Evolutionary conservation across 2,329 filamentous ascomycete species (phyloP).

Genomic region (Pseudomassariella vexata): DNA sequence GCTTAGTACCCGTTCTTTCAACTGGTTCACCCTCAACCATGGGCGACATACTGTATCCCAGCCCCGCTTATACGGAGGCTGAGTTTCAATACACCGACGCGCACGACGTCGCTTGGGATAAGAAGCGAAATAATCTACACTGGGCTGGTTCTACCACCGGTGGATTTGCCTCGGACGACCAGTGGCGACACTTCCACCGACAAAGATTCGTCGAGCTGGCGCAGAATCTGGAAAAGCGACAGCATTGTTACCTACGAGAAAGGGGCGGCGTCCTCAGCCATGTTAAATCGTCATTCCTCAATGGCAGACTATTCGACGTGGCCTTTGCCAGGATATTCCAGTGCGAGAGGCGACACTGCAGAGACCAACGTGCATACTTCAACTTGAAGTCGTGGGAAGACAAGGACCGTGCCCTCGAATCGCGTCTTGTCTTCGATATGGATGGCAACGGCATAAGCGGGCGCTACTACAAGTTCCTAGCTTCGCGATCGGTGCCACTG

Average conservation of each 20-base stretch:
- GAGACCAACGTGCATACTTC: conserved; percentile 27
- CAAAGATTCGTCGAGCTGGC: conserved; percentile 37
- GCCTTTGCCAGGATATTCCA: conserved; percentile 40
- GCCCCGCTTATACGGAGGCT: conserved; percentile 39
- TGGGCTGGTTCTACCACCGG: conserved; percentile 54
- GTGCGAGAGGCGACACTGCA: conserved; percentile 31
- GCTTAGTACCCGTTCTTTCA: conserved; percentile 40
- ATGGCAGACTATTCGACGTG: conserved; percentile 34
- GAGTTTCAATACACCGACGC: conserved; percentile 33
- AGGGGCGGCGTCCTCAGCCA: conserved; percentile 11
- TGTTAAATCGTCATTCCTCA: conserved; percentile 24
- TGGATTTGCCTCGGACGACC: conserved; percentile 26
- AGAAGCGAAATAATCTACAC: conserved; percentile 46
- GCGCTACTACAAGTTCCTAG: conserved; percentile 44
- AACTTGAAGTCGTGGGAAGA: conserved; percentile 22
- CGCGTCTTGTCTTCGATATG: conserved; percentile 41
- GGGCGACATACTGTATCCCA: conserved; percentile 46
- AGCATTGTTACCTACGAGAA: conserved; percentile 27
- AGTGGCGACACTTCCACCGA: conserved; percentile 40
- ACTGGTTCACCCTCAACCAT: conserved; percentile 38
- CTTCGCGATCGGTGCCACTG: conserved; percentile 38
- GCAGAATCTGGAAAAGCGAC: conserved; percentile 21
- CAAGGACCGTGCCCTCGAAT: conserved; percentile 29
- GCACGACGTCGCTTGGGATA: conserved; percentile 39
- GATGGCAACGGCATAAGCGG: conserved; percentile 53